A percentile compares a stretch with the other conserved stretches of the same genome.
phyloP scores from a whole-genome alignment of 2,329 filamentous ascomycete genomes.

The Ascosphaera pollenicola region DNA sequence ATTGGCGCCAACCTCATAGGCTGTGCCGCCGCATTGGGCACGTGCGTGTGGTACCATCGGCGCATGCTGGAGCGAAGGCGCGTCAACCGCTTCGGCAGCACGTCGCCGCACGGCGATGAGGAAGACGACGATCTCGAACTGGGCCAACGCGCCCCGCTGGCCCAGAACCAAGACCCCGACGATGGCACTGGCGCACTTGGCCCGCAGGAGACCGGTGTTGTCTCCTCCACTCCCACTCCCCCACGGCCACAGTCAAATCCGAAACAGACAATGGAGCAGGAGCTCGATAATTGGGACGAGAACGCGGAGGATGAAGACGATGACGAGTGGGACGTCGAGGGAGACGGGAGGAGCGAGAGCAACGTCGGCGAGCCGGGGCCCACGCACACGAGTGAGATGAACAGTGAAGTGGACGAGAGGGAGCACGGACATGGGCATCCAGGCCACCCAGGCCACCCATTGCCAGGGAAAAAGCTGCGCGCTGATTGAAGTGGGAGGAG shows the following conservation, averaged over 20 bases:
- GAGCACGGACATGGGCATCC: too few relatives aligned
- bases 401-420: too few relatives aligned
- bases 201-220: conserved; percentile 44
- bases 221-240: not conserved
- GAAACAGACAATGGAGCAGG: conserved; percentile 41
- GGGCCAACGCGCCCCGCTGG: conserved; percentile 11
- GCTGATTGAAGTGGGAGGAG: too few relatives aligned
- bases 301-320: conserved; percentile 45
- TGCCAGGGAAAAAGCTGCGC: too few relatives aligned
- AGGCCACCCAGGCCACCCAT: too few relatives aligned
- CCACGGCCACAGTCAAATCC: conserved; percentile 10
- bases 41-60: conserved; percentile 84
- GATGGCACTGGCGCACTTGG: conserved; percentile 11
- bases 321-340: conserved; percentile 8
- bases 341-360: not conserved
- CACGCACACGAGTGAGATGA: too few relatives aligned
- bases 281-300: conserved; percentile 89
- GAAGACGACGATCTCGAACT: conserved; percentile 47
- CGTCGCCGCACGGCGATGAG: conserved; percentile 32
- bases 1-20: conserved; percentile 75
- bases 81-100: conserved; percentile 47
- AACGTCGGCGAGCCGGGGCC: too few relatives aligned
- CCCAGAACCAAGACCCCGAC: too few relatives aligned
- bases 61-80: conserved; percentile 83
- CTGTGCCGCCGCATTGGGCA: conserved; percentile 43